Percentiles rank a stretch among this genome's conserved stretches.
These are phyloP conservation scores for Mycena rosella DNA, from an alignment of 768 basidiomycete genomes.

Conservation along the genomic window DNA sequence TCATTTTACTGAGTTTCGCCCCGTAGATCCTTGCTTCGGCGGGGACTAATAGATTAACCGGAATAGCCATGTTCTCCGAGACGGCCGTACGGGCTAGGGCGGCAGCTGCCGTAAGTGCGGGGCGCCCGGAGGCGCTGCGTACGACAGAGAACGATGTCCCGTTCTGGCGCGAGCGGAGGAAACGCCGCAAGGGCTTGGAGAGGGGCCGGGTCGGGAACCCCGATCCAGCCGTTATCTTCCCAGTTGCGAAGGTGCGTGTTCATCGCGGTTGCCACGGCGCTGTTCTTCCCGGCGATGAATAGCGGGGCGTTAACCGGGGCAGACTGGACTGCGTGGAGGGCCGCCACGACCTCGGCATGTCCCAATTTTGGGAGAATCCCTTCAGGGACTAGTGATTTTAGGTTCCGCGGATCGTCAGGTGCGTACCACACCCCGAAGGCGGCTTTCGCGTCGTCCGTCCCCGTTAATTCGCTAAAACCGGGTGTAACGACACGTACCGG, in stretches of 20 bases:
- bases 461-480: not conserved
- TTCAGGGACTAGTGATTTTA: not conserved
- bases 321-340: not conserved
- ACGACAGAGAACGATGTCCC: no score
- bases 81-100: no score
- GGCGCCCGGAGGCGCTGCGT: no score
- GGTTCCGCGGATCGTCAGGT: not conserved
- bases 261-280: not conserved
- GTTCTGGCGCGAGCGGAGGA: no score
- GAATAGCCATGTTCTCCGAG: no score
- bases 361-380: not conserved
- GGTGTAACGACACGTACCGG: not conserved
- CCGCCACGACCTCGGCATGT: not conserved
- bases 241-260: not conserved
- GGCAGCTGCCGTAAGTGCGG: no score
- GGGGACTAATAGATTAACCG: no score
- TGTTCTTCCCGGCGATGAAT: not conserved
- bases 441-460: not conserved
- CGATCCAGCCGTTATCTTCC: not conserved
- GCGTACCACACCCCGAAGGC: not conserved
- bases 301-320: not conserved
- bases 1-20: no score
- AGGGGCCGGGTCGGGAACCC: not conserved
- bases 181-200: no score
- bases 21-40: no score